Conservation (phyloP, 106 monocot genomes). For the Acanthochlamys bracteata region DNA sequence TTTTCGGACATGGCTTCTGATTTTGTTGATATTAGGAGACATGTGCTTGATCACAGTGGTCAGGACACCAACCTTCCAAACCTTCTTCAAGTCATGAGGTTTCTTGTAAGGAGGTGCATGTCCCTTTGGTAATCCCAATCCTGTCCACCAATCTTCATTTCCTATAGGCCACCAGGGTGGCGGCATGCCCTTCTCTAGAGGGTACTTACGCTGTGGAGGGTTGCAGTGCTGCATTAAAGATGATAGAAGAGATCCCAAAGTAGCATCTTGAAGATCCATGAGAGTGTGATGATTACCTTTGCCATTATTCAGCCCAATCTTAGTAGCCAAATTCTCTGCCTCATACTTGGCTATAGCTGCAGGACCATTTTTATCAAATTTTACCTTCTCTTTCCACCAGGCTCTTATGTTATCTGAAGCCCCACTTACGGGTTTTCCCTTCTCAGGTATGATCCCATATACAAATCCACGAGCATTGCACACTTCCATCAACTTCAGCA, state of each 20-base stretch:
- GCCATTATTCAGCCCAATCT: constrained; percentile 23
- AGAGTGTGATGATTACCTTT: constrained; percentile 43
- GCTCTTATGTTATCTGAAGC: constrained; percentile 93
- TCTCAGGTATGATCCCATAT: constrained; percentile 95
- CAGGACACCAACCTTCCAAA: constrained; percentile 96
- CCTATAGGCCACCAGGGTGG: constrained; percentile 99
- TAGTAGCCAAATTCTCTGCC: constrained; percentile 41
- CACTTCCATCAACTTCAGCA: constrained; percentile 96
- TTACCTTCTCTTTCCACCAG: constrained; percentile 99
- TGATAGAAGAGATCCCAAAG: constrained; percentile 85
- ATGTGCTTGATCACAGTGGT: constrained; percentile 91
- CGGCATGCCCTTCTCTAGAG: constrained; percentile 67
- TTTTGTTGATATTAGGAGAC: constrained; percentile 89
- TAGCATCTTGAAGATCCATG: constrained; percentile 94
- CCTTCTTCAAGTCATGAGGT: constrained; percentile 96
- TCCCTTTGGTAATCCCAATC: constrained; percentile 52
- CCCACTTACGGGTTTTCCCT: constrained; percentile 94
- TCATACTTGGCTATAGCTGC: constrained; percentile 83
- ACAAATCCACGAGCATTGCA: constrained; percentile 96
- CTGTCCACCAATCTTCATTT: constrained; percentile 83
- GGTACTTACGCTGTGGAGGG: constrained; percentile 87
- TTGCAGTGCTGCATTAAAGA: constrained; percentile 95
- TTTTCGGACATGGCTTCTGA: constrained; percentile 70
- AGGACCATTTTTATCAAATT: constrained; percentile 92
- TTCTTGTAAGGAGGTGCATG: constrained; percentile 64